phyloP scores from a whole-genome alignment of 192 early-diverging fungal genomes.

The Gaertneriomyces sp. region DNA sequence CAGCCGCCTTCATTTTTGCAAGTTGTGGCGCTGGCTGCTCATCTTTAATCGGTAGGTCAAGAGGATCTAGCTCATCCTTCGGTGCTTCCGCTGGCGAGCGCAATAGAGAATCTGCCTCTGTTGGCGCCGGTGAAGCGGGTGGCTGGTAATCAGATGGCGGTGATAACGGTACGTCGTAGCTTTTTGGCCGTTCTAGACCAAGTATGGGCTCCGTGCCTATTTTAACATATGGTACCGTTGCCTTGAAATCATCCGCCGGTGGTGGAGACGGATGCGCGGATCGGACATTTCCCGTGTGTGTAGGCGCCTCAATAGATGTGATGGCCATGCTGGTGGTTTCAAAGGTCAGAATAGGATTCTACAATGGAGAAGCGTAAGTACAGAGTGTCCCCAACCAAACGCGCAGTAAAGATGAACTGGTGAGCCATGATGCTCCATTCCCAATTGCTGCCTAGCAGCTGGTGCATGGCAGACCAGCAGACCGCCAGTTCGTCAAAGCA shows the following conservation, averaged over 20 bases:
- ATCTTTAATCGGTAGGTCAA: not conserved
- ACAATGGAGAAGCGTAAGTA: too few species aligned
- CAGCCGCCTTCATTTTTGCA: constrained; percentile 17
- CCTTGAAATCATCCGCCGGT: constrained; percentile 23
- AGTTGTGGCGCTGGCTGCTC: not conserved
- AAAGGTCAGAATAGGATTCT: too few species aligned
- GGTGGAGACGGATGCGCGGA: constrained; percentile 25
- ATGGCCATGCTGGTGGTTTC: too few species aligned
- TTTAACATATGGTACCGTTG: constrained; percentile 1
- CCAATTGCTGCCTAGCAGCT: too few species aligned
- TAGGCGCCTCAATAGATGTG: not conserved
- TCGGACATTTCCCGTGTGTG: not conserved
- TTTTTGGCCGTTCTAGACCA: not conserved
- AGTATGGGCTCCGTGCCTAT: not conserved
- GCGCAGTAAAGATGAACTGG: too few species aligned
- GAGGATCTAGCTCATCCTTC: not conserved
- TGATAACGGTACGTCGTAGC: constrained; percentile 4
- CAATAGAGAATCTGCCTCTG: not conserved
- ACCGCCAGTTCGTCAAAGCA: too few species aligned
- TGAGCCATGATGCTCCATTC: too few species aligned
- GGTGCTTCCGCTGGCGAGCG: too few species aligned
- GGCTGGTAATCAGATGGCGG: constrained; percentile 20
- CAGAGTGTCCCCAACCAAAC: too few species aligned
- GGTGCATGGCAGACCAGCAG: too few species aligned
- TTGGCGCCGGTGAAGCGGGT: constrained; percentile 8